Percentiles rank a stretch among this genome's conserved stretches.
Conservation (phyloP, 371 early-diverging fungal species). For the Apophysomyces trapeziformis region DNA sequence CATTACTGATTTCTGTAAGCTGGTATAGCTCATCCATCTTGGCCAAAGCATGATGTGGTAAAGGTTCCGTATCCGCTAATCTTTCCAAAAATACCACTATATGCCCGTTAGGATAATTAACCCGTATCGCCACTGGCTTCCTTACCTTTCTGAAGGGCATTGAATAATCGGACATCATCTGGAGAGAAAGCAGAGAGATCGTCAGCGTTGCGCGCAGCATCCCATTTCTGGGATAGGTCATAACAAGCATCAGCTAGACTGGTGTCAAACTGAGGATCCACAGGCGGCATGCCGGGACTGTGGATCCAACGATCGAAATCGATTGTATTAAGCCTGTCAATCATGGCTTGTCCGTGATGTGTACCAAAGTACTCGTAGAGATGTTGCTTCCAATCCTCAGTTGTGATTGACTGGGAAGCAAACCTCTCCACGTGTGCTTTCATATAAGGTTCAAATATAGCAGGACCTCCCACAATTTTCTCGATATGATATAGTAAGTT, state of each 20-base stretch:
- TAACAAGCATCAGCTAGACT: slow-evolving; percentile 79
- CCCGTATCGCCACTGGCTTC: background rate
- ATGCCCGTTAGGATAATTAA: background rate
- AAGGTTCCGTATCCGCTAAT: slow-evolving; percentile 62
- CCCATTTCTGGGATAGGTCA: slow-evolving; percentile 77
- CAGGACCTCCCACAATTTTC: slow-evolving; percentile 78
- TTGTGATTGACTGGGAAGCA: slow-evolving; percentile 83
- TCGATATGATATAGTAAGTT: slow-evolving; percentile 90
- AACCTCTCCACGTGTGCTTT: slow-evolving; percentile 81
- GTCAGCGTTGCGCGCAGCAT: slow-evolving; percentile 49
- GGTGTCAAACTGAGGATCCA: slow-evolving; percentile 80
- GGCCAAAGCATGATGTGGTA: slow-evolving; percentile 61
- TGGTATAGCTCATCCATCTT: slow-evolving; percentile 74
- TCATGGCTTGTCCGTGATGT: slow-evolving; percentile 64
- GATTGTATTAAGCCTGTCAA: slow-evolving; percentile 64
- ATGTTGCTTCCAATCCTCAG: slow-evolving; percentile 82
- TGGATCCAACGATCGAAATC: slow-evolving; percentile 91
- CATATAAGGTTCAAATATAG: slow-evolving; percentile 81
- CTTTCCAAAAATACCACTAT: slow-evolving; percentile 82
- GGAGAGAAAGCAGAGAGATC: slow-evolving; percentile 56
- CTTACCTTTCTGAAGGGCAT: slow-evolving; percentile 70
- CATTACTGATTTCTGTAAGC: slow-evolving; percentile 69
- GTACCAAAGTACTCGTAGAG: slow-evolving; percentile 71
- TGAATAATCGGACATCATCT: slow-evolving; percentile 64
- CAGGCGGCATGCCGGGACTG: slow-evolving; percentile 85